Base-by-base conservation (phyloP, 495 filamentous ascomycete genomes). In the Copromyces sp. region DNA sequence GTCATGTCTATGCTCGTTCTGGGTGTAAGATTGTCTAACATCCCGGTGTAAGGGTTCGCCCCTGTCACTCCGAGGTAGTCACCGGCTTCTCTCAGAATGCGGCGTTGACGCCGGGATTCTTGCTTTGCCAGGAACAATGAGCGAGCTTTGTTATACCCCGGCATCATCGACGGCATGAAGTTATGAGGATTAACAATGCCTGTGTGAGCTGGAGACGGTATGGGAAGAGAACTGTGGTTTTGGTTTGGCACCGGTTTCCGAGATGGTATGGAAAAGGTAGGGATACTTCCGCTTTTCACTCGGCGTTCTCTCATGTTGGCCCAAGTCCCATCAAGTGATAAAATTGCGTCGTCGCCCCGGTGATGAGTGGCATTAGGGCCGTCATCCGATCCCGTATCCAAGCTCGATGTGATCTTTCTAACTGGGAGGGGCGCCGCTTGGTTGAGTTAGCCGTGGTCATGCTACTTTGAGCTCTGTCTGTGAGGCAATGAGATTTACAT, bases 31-130 rank as follows among this genome's bases (percentile, higher is more conserved):
- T 83, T 76, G 41, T 87, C 81, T 71, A 80, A 82, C 73, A 80
- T 77, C 2, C 86, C 85, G n/a, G 85, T 87, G 61, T 82, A 77
- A 12, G 86, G 86, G 72, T 88, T 87, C n/a, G 83, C 82, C 24
- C 86, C 86, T 73, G 85, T 85, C 14, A 87, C 84, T 12, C 86
- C 86, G 12, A 87, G 80, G 77, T 83, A 88, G 73, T 88, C 86
- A 17, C 85, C 83, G 69, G 84, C 85, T 70, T 83, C 80, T 47
- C 80, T 82, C 39, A 85, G 72, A 17, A 68, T 80, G 42, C 76
- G 81, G 7, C 84, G 83, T 53, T 77, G 78, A n/a, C 73, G 78
- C 20, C 82, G 81, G 17, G 72, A 74, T 53, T 79, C 78, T 68
- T 84, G 82, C 73, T 82, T 83, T 9, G 78, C 77, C 7, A 80